Conservation (phyloP, 2,329 filamentous ascomycete genomes). For the Helicocarpus griseus region DNA sequence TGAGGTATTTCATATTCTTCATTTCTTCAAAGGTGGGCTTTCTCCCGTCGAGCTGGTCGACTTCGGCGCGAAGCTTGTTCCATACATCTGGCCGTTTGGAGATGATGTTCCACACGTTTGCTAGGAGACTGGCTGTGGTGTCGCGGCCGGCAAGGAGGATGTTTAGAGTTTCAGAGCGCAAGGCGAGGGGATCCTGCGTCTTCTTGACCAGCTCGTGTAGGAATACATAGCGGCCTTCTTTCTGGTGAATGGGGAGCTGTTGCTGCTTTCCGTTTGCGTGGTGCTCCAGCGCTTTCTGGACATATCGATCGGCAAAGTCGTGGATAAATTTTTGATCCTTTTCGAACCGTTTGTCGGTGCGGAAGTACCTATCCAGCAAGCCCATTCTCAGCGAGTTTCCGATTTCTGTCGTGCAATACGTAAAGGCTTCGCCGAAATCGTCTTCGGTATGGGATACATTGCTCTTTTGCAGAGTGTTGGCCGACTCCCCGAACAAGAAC, state of each 20-base stretch:
- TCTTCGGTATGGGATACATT: constrained; percentile 7
- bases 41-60: constrained; percentile 55
- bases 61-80: constrained; percentile 61
- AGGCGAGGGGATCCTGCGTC: constrained; percentile 34
- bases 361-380: constrained; percentile 10
- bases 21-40: constrained; percentile 64
- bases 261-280: constrained; percentile 15
- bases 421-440: constrained; percentile 30
- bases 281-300: constrained; percentile 17
- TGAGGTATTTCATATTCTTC: constrained; percentile 78
- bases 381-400: constrained; percentile 21
- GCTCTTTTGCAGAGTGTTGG: constrained; percentile 31
- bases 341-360: constrained; percentile 17
- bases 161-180: constrained; percentile 48
- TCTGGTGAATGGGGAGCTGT: constrained; percentile 12
- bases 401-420: constrained; percentile 24
- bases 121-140: constrained; percentile 73
- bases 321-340: constrained; percentile 19
- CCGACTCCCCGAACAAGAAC: constrained; percentile 55
- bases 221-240: constrained; percentile 44
- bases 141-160: constrained; percentile 74
- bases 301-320: constrained; percentile 19
- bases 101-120: constrained; percentile 74
- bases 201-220: constrained; percentile 47
- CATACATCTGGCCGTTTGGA: constrained; percentile 59